A percentile compares a stretch with the other conserved stretches of the same genome.
Evolutionary conservation across 1,284 basidiomycete species (phyloP).

Genomic region (Apiotrichum domesticum): DNA sequence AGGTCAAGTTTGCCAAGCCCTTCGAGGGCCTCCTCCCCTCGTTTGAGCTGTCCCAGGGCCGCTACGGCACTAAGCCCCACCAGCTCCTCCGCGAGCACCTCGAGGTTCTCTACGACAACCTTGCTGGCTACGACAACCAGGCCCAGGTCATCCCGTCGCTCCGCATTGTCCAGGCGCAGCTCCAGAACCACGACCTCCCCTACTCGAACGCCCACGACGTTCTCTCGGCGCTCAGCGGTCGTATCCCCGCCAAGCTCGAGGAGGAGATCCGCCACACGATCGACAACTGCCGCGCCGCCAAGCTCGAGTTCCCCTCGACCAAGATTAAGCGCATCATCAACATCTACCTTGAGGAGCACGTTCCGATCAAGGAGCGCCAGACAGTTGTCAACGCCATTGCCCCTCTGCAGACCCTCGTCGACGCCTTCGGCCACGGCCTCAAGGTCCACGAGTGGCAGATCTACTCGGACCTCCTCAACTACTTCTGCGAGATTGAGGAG

Average conservation of each 20-base stretch:
- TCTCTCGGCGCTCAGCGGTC: slow-evolving; percentile 82
- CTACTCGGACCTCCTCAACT: slow-evolving; percentile 45
- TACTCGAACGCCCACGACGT: slow-evolving; percentile 81
- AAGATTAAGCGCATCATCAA: slow-evolving; percentile 56
- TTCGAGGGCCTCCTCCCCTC: slow-evolving; percentile 88
- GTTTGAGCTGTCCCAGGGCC: slow-evolving; percentile 76
- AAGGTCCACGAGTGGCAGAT: slow-evolving; percentile 74
- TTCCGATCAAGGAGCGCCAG: slow-evolving; percentile 69
- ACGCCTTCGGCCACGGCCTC: slow-evolving; percentile 73
- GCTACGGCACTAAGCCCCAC: slow-evolving; percentile 80
- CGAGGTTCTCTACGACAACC: slow-evolving; percentile 79
- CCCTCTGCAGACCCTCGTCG: slow-evolving; percentile 69
- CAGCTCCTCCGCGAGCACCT: slow-evolving; percentile 76
- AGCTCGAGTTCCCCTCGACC: slow-evolving; percentile 75
- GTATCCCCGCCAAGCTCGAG: slow-evolving; percentile 88
- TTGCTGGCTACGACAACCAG: slow-evolving; percentile 92
- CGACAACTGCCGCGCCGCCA: slow-evolving; percentile 66
- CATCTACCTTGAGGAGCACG: slow-evolving; percentile 72
- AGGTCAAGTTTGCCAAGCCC: slow-evolving; percentile 96
- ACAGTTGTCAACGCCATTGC: slow-evolving; percentile 69
- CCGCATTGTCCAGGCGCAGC: slow-evolving; percentile 38
- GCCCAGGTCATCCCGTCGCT: slow-evolving; percentile 40
- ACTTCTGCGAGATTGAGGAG: slow-evolving; percentile 66
- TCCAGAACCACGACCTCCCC: slow-evolving; percentile 75
- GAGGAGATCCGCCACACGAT: slow-evolving; percentile 74